phyloP scores from a whole-genome alignment of 1,139 yeast genomes.

The Citeromyces hawaiiensis region DNA sequence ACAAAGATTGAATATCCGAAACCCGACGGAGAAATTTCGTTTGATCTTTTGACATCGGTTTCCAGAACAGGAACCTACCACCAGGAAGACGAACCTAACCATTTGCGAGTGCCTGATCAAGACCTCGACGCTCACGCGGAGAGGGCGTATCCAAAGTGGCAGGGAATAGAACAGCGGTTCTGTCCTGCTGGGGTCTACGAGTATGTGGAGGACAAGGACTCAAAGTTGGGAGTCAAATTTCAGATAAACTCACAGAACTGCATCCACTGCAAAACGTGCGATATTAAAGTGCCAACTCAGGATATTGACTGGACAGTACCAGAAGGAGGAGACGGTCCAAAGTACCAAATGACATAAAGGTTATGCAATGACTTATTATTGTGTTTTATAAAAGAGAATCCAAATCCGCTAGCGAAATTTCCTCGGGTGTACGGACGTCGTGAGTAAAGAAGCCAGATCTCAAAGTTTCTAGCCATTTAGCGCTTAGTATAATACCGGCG shows the following conservation, averaged over 20 bases:
- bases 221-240: conserved; percentile 57
- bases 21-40: conserved; percentile 83
- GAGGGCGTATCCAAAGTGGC: conserved; percentile 54
- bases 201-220: conserved; percentile 57
- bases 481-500: conserved; percentile 23
- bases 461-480: conserved; percentile 58
- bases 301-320: conserved; percentile 94
- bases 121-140: conserved; percentile 57
- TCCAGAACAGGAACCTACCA: conserved; percentile 94
- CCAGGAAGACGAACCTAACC: conserved; percentile 88
- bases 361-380: conserved; percentile 3
- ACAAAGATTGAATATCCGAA: conserved; percentile 78
- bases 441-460: conserved; percentile 63
- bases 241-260: conserved; percentile 94
- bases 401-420: conserved; percentile 56
- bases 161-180: conserved; percentile 83
- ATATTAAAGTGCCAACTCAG: conserved; percentile 89
- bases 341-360: conserved; percentile 59
- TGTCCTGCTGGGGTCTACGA: conserved; percentile 99
- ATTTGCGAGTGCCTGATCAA: conserved; percentile 67
- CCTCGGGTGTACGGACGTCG: conserved; percentile 70
- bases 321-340: conserved; percentile 98
- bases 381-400: conserved; percentile 50
- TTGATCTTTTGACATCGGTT: conserved; percentile 84
- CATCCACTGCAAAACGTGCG: conserved; percentile 97